phyloP scores from a whole-genome alignment of 2,329 filamentous ascomycete genomes.

The Aspergillus brunneoviolaceus region DNA sequence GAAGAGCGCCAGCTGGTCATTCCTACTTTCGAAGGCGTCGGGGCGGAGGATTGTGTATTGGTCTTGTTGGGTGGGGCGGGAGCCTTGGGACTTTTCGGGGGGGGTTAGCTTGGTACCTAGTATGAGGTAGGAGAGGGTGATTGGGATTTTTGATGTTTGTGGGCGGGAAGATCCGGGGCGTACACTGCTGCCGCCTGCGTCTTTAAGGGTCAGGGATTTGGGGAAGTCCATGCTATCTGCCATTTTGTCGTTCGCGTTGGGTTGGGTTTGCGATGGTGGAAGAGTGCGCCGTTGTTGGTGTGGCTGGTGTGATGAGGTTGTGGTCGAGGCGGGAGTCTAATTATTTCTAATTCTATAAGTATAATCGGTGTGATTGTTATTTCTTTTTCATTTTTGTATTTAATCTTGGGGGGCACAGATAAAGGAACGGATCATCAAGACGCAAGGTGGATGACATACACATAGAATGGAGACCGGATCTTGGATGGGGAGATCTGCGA shows the following conservation, averaged over 20 bases:
- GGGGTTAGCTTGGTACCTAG: neutral
- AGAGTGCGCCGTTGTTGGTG: neutral
- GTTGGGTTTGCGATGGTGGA: neutral
- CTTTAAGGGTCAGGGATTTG: neutral
- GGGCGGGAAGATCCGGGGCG: neutral
- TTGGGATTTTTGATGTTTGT: neutral
- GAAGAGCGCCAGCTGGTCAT: constrained; percentile 6
- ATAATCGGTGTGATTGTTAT: too few species aligned
- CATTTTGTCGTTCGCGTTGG: neutral
- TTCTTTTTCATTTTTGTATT: too few species aligned
- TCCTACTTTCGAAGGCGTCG: neutral
- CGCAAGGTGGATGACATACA: too few species aligned
- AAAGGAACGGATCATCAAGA: too few species aligned
- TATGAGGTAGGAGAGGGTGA: neutral
- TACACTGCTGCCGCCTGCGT: neutral
- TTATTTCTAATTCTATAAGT: too few species aligned
- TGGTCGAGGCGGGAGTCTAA: too few species aligned
- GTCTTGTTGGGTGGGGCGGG: constrained; percentile 12
- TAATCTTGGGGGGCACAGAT: too few species aligned
- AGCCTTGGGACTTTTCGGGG: constrained; percentile 3
- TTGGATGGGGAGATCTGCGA: too few species aligned
- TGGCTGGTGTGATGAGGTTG: too few species aligned
- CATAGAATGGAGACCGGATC: too few species aligned
- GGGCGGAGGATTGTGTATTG: constrained; percentile 2
- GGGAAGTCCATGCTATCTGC: neutral